A percentile compares a stretch with the other conserved stretches of the same genome.
Evolutionary conservation across 148 eudicot species (phyloP).

Genomic region (Arbutus unedo): DNA sequence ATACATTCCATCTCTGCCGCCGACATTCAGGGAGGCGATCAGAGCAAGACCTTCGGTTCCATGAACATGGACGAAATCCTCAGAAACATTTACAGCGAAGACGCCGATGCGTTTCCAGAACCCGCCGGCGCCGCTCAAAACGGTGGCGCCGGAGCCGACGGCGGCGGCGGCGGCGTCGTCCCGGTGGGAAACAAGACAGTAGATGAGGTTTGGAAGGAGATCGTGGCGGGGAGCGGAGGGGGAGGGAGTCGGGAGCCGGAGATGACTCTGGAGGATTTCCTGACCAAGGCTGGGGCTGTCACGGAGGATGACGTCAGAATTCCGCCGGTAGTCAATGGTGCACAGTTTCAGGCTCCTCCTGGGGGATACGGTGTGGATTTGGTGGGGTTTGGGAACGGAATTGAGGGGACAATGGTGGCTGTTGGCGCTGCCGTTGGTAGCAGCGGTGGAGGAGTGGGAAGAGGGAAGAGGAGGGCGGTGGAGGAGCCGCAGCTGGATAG

Average conservation of each 20-base stretch:
- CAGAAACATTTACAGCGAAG: conserved; percentile 44
- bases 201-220: conserved; percentile 52
- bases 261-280: conserved; percentile 60
- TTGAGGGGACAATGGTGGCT: conserved; percentile 10
- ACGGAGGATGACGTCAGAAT: conserved; percentile 39
- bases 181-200: conserved; percentile 25
- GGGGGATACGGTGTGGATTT: conserved; percentile 13
- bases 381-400: conserved; percentile 22
- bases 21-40: conserved; percentile 17
- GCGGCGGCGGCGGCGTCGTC: neutral
- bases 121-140: conserved; percentile 19
- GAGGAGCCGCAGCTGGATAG: conserved; percentile 45
- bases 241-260: conserved; percentile 25
- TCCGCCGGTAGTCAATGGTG: conserved; percentile 30
- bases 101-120: conserved; percentile 8
- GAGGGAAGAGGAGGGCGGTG: conserved; percentile 40
- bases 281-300: conserved; percentile 50
- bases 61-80: conserved; percentile 59
- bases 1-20: conserved; percentile 17
- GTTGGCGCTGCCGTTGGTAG: conserved; percentile 9
- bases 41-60: conserved; percentile 26
- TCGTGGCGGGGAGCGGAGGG: conserved; percentile 21
- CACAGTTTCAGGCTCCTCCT: conserved; percentile 25
- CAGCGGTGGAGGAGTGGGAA: conserved; percentile 33
- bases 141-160: conserved; percentile 15